Evolutionary conservation across 148 eudicot genomes (phyloP), one percentile per base, ranked within the genome.

Genomic region (Camellia sinensis): DNA sequence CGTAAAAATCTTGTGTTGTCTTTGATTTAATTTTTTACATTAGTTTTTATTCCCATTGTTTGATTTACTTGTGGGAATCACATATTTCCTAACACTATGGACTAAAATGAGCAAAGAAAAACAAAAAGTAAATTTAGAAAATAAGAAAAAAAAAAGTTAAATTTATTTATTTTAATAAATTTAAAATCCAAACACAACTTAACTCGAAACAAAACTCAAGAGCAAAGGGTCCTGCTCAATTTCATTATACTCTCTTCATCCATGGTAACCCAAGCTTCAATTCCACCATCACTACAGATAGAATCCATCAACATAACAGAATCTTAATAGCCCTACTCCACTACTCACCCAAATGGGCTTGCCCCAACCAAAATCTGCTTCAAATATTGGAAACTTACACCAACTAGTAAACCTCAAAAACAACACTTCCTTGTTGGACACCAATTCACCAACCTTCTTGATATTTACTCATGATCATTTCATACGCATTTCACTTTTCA

Each of bases 191-290:
- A 29, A 29, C 37, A 29, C 37, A 1, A 29, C 37, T 29, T 1
- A 29, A 29, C 37, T 29, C 37, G 72, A 68, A 44, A 18, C 52
- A 5, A 41, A 43, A 14, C 1, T 46, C 6, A 14, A 86, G 67
- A 88, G 78, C 60, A 78, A 82, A 4, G 22, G 6, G 4, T 79
- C 73, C 77, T 68, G 74, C 81, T 87, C 82, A 72, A 83, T 41
- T 64, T 74, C 1, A 68, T 76, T 90, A 87, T 84, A 8, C 77
- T 77, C 21, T 62, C 73, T 7, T 84, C 80, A 60, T 78, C 69
- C 77, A 89, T 53, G 7, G 65, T 76, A 56, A 84, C 80, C 90
- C 90, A 89, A 50, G 86, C 92, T 76, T 89, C 92, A 7, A 89
- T 62, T 41, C 87, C 92, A 48, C 80, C 82, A 52, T 59, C 75